These are phyloP conservation scores for Perkinsela sp. DNA, from an alignment of 208 protist species.

Conservation along the genomic window DNA sequence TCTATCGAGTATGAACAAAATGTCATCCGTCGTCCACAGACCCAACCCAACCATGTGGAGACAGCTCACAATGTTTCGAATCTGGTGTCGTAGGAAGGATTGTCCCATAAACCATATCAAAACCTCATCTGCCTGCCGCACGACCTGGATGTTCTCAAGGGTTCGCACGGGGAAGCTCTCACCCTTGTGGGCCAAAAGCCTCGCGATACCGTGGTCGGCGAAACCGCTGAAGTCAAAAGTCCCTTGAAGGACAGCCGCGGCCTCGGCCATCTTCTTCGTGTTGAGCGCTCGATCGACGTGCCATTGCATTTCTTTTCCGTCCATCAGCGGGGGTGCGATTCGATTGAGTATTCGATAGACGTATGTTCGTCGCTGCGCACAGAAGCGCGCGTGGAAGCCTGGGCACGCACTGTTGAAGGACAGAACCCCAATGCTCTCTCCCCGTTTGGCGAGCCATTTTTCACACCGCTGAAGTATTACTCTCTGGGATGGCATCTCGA, in stretches of 20 bases:
- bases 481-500: constrained; percentile 31
- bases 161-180: constrained; percentile 25
- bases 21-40: constrained; percentile 40
- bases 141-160: constrained; percentile 34
- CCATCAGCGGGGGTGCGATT: constrained; percentile 45
- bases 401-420: constrained; percentile 29
- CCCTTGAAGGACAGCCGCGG: constrained; percentile 23
- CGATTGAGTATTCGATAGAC: constrained; percentile 63
- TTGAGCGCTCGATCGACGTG: constrained; percentile 53
- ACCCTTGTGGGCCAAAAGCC: constrained; percentile 30
- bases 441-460: constrained; percentile 33
- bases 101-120: constrained; percentile 47
- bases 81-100: constrained; percentile 51
- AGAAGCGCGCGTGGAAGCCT: constrained; percentile 51
- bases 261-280: constrained; percentile 35
- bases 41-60: constrained; percentile 35
- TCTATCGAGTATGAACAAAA: constrained; percentile 24
- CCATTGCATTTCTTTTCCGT: constrained; percentile 36
- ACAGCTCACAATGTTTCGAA: constrained; percentile 48
- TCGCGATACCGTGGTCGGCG: constrained; percentile 46
- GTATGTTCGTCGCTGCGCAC: constrained; percentile 32
- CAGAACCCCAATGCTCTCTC: constrained; percentile 34
- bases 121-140: constrained; percentile 55
- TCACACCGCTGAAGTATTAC: constrained; percentile 50
- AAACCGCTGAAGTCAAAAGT: constrained; percentile 53